Percentiles rank a stretch among this genome's conserved stretches.
Evolutionary conservation across 805 yeast genomes (phyloP).

Genomic region (Wickerhamiella nectarea): DNA sequence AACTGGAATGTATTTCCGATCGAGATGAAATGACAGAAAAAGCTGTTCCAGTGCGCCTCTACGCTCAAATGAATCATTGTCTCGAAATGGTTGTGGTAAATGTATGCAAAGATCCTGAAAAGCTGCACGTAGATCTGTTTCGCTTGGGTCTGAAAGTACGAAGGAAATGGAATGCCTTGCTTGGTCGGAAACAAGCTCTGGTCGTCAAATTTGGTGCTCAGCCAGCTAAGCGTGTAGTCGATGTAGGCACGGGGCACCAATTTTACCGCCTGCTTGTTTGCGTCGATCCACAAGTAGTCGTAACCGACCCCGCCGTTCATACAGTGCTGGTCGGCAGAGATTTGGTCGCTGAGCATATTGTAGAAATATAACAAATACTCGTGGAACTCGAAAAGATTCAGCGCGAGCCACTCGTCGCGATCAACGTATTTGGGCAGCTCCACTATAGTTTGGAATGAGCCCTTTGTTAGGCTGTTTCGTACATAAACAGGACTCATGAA

Average conservation of each 20-base stretch:
- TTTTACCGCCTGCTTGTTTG: slow-evolving; percentile 63
- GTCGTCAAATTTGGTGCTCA: slow-evolving; percentile 74
- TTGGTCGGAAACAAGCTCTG: slow-evolving; percentile 85
- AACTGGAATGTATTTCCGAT: slow-evolving; percentile 74
- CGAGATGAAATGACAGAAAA: slow-evolving; percentile 86
- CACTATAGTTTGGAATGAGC: slow-evolving; percentile 90
- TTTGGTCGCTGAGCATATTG: slow-evolving; percentile 80
- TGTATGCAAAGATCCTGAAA: slow-evolving; percentile 91
- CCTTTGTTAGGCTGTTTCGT: slow-evolving; percentile 87
- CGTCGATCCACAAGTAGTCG: slow-evolving; percentile 83
- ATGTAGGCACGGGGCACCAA: slow-evolving; percentile 89
- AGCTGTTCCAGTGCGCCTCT: slow-evolving; percentile 97
- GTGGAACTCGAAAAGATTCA: slow-evolving; percentile 80
- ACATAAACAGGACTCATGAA: slow-evolving; percentile 88
- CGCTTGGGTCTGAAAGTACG: slow-evolving; percentile 65
- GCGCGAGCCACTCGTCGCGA: slow-evolving; percentile 88
- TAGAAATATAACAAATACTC: slow-evolving; percentile 77
- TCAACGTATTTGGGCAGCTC: slow-evolving; percentile 92
- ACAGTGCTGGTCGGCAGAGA: slow-evolving; percentile 74
- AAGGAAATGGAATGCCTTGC: slow-evolving; percentile 78
- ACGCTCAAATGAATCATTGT: slow-evolving; percentile 78
- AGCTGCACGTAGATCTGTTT: slow-evolving; percentile 81
- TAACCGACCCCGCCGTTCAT: slow-evolving; percentile 94
- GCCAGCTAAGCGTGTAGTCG: slow-evolving; percentile 85
- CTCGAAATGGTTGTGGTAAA: slow-evolving; percentile 89